Conservation (phyloP, 345 rosid species). For the Passiflora organensis region DNA sequence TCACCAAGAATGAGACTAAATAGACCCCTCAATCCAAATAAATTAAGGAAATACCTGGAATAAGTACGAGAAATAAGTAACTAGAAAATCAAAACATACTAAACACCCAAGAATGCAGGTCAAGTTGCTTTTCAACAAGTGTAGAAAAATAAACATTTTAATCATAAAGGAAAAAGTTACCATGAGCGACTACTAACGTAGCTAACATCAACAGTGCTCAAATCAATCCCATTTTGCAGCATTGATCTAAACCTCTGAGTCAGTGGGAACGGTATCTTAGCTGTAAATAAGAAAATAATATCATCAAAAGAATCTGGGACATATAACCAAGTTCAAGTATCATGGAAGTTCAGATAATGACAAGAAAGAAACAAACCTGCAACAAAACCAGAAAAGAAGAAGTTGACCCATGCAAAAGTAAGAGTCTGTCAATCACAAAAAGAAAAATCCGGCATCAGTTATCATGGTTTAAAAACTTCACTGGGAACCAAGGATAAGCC, state of each 20-base stretch:
- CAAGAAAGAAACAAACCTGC: conserved; percentile 52
- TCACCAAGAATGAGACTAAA: conserved; percentile 97
- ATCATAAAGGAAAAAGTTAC: conserved; percentile 32
- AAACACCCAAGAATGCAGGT: neutral
- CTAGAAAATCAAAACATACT: too few relatives aligned
- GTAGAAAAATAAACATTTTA: neutral
- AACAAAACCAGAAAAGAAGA: conserved; percentile 98
- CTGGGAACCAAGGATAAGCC: neutral
- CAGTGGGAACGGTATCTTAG: conserved; percentile 96
- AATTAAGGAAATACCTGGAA: conserved; percentile 87
- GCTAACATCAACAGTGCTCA: conserved; percentile 98
- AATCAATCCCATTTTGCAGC: conserved; percentile 98
- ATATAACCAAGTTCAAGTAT: neutral
- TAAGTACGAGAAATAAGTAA: conserved; percentile 4
- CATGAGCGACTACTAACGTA: conserved; percentile 98
- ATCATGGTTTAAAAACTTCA: conserved; percentile 4
- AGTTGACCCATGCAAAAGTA: conserved; percentile 99
- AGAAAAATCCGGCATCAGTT: conserved; percentile 14
- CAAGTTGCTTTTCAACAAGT: neutral
- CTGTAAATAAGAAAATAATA: conserved; percentile 32
- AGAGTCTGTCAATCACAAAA: conserved; percentile 62
- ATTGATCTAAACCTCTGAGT: conserved; percentile 97
- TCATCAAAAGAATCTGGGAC: conserved; percentile 4
- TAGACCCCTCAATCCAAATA: conserved; percentile 95
- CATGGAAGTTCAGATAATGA: neutral